Percentiles rank a stretch among this genome's conserved stretches.
Conservation (phyloP, 371 early-diverging fungal species). For the Mortierella sp. region DNA sequence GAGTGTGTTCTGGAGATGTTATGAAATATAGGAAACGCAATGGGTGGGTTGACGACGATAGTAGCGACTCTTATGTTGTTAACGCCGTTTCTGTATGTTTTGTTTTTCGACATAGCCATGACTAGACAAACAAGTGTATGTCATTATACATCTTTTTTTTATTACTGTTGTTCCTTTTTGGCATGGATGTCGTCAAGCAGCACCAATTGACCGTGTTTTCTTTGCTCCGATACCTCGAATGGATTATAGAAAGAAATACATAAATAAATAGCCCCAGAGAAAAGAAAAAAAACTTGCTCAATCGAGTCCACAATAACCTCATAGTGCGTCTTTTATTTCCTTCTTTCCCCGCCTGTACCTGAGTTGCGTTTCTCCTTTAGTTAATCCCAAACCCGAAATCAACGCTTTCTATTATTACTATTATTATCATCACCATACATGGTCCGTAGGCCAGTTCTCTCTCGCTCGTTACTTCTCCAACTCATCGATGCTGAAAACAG, state of each 20-base stretch:
- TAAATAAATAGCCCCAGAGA: background rate
- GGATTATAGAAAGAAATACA: background rate
- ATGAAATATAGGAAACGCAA: no score
- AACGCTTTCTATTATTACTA: background rate
- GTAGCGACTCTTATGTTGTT: no score
- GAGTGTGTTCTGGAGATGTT: background rate
- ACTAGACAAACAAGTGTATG: background rate
- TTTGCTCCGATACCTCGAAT: background rate
- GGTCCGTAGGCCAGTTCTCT: background rate
- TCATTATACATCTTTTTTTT: no score
- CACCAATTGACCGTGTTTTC: background rate
- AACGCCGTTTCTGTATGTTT: no score
- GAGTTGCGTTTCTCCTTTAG: background rate
- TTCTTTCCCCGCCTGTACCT: constrained; percentile 1
- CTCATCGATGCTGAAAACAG: no score
- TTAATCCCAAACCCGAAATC: background rate
- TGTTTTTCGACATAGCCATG: background rate
- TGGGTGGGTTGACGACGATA: background rate
- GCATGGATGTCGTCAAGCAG: background rate
- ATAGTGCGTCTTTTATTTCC: background rate
- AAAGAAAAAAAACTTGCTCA: no score
- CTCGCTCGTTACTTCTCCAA: no score
- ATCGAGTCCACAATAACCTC: no score
- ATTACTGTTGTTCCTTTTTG: no score
- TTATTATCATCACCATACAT: background rate